Base-by-base conservation (phyloP, 1,284 basidiomycete species). In the Anthracocystis setariae region DNA sequence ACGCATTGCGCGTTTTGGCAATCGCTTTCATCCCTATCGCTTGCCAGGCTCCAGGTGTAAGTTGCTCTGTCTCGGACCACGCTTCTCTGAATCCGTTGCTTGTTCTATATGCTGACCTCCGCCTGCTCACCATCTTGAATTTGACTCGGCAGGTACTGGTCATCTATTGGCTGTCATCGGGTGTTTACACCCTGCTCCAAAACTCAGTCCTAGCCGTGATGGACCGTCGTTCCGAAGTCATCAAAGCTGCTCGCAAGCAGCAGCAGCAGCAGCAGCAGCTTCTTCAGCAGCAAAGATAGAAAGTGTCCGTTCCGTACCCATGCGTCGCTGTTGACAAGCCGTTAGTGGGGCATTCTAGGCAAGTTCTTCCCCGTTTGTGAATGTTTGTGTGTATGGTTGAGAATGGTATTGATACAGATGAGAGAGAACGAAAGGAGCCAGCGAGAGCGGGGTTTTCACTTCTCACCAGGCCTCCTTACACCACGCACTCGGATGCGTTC, bases 131-230 rank as follows among this genome's bases (percentile, higher is more conserved):
- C 40, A 8, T 42, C 24, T 35, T 24, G 9, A 10, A 23, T 20
- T 37, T 8, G 7, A 29, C n/a, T 24, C 27, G 12, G n/a, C 55
- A 93, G 91, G 88, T 90, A 46, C 86, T 94, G 18, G 86, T 90
- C 44, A 76, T 93, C 18, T 94, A 92, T 80, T 94, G 92, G 92
- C 85, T 91, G 3, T 89, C 91, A 5, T 93, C 92, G 8, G 90
- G 92, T 23, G 83, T 88, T 18, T 91, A 91, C 79, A 92, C 92
- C 35, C 84, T 94, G 21, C 63, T 90, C 17, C 92, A 94, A 80
- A 90, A 91, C 8, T 90, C 89, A 86, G 71, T 87, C n/a, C 86
- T 94, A 29, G 77, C 77, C 48, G 47, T 79, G 33, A 46, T 80
- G 53, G 62, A 78, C 59, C 53, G 75, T 48, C 50, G 71, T 27